These are phyloP conservation scores for Yamadazyma atmosphaerica DNA, from an alignment of 1,139 yeast species.

Conservation along the genomic window DNA sequence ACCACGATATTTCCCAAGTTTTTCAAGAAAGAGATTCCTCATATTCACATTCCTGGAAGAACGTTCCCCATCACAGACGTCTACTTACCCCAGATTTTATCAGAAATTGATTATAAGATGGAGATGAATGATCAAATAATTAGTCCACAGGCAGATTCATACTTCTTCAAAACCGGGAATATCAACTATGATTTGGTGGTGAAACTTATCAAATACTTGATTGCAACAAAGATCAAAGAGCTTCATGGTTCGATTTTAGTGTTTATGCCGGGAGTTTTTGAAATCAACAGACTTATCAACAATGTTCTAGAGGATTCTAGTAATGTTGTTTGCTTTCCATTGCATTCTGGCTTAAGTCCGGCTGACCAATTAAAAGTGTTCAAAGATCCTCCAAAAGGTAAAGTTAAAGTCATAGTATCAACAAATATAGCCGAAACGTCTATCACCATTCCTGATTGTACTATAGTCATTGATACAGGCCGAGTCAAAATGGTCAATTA, in stretches of 20 bases:
- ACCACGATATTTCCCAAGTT: constrained; percentile 65
- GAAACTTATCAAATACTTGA: constrained; percentile 53
- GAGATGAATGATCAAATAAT: constrained; percentile 39
- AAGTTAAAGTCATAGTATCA: constrained; percentile 81
- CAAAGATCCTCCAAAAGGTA: constrained; percentile 43
- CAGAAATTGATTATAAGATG: constrained; percentile 54
- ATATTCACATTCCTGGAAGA: constrained; percentile 85
- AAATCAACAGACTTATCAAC: constrained; percentile 58
- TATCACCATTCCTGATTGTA: constrained; percentile 91
- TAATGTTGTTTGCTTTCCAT: constrained; percentile 59
- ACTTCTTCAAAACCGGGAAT: constrained; percentile 61
- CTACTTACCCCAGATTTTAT: constrained; percentile 67
- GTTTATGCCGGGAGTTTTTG: constrained; percentile 89
- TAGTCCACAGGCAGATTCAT: constrained; percentile 62
- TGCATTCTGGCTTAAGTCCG: constrained; percentile 85
- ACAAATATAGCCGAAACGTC: constrained; percentile 91
- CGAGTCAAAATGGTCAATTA: constrained; percentile 76
- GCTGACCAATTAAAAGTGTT: constrained; percentile 82
- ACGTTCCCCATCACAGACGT: constrained; percentile 86
- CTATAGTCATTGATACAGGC: constrained; percentile 88
- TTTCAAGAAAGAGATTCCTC: constrained; percentile 50
- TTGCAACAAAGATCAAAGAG: constrained; percentile 35
- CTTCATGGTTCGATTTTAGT: constrained; percentile 70
- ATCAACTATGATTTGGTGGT: constrained; percentile 75
- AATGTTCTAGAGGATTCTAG: constrained; percentile 18